Base-by-base conservation (phyloP, 148 eudicot species). In the Pharnaceum exiguum region DNA sequence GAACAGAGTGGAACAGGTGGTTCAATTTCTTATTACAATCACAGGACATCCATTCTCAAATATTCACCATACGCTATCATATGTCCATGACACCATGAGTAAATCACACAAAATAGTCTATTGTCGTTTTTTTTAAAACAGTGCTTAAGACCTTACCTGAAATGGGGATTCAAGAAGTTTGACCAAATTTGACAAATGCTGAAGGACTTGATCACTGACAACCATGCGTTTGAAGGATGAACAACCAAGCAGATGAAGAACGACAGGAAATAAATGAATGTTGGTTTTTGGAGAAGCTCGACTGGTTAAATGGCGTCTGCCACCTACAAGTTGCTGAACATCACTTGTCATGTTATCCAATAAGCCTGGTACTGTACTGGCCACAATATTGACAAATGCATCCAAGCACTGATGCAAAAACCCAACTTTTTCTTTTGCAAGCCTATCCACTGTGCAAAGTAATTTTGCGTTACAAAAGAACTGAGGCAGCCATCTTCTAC, bases 231-330 rank as follows among this genome's bases (percentile, higher is more conserved):
- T 94, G 33, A 94, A 86, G 45, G 81, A 84, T 28, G 82, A 65
- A 74, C 96, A 81, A 56, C 85, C 91, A 30, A 94, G 84, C 69
- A 94, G 84, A 69, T 89, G 83, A 43, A 89, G 85, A 58, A 94
- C 80, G 46, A 89, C 96, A 30, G 99, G 95, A 73, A 94, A 86
- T 50, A 86, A 68, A 72, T 85, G 85, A 57, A 94, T 69, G 67
- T 71, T 89, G 65, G 73, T 86, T 77, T 82, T 94, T 33, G 85
- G 77, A 65, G 82, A 68, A 58, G 75, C 62, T 67, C 95, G 79
- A 54, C 83, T 74, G 32, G 74, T 63, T 51, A 77, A 71, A 48
- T 66, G 88, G 63, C 95, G 87, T 66, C 80, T 80, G 24, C 95
- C 89, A 28, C 96, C 96, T 79, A 80, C 75, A 30, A 82, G 59